phyloP scores from a whole-genome alignment of 495 filamentous ascomycete genomes.

The Xylaria telfairii region DNA sequence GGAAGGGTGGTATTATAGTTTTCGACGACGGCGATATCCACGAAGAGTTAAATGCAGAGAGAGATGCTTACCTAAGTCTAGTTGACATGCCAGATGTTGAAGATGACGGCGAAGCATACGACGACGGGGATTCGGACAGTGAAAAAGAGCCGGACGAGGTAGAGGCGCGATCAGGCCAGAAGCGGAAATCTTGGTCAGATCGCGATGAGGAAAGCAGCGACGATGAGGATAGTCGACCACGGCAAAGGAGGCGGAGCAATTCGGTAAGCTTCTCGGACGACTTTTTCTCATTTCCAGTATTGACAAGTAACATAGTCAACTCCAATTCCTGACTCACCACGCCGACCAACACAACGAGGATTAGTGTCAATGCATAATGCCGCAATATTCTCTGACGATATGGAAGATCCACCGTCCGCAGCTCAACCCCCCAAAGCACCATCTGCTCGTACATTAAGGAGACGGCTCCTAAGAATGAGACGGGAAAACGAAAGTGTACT shows the following conservation, averaged over 20 bases:
- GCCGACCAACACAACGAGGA: slow-evolving; percentile 56
- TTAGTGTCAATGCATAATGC: slow-evolving; percentile 55
- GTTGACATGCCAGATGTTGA: slow-evolving; percentile 89
- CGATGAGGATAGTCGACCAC: slow-evolving; percentile 73
- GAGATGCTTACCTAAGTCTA: slow-evolving; percentile 80
- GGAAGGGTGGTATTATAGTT: slow-evolving; percentile 84
- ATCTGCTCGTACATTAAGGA: slow-evolving; percentile 72
- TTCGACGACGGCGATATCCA: slow-evolving; percentile 97
- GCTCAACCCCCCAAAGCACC: slow-evolving; percentile 66
- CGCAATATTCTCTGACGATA: slow-evolving; percentile 44
- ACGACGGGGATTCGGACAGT: slow-evolving; percentile 55
- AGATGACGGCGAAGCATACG: slow-evolving; percentile 67
- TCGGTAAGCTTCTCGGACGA: slow-evolving; percentile 64
- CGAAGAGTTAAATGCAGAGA: slow-evolving; percentile 76
- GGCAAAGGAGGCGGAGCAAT: slow-evolving; percentile 82
- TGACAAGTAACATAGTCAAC: slow-evolving; percentile 58
- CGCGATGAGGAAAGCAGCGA: slow-evolving; percentile 70
- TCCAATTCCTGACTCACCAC: slow-evolving; percentile 56
- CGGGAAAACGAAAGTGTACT: slow-evolving; percentile 76
- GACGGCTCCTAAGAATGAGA: slow-evolving; percentile 73
- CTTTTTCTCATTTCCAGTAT: not conserved
- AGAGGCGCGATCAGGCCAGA: slow-evolving; percentile 55
- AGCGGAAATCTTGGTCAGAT: slow-evolving; percentile 86
- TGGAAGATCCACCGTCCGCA: slow-evolving; percentile 56
- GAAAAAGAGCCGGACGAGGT: slow-evolving; percentile 48